A percentile compares a stretch with the other conserved stretches of the same genome.
Evolutionary conservation across 1,284 basidiomycete species (phyloP).

Genomic region (Dichomitus squalens): DNA sequence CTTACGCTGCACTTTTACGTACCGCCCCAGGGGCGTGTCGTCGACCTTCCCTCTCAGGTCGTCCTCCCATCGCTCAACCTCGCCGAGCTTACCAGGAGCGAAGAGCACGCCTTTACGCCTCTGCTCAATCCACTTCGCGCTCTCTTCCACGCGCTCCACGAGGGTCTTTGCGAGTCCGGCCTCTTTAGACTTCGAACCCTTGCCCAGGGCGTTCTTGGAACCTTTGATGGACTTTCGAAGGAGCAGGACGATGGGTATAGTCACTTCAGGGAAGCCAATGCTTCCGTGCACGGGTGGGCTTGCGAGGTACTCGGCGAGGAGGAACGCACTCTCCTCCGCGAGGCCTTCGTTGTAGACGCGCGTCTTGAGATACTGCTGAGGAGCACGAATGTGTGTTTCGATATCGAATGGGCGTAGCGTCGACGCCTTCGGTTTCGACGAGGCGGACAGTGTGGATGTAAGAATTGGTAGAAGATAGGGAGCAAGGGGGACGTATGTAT

Average conservation of each 20-base stretch:
- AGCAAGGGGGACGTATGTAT: slow-evolving; percentile 87
- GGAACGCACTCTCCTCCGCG: slow-evolving; percentile 79
- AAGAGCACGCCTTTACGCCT: slow-evolving; percentile 72
- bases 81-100: slow-evolving; percentile 67
- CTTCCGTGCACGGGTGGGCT: slow-evolving; percentile 70
- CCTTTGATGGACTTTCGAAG: slow-evolving; percentile 68
- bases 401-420: slow-evolving; percentile 91
- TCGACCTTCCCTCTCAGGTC: slow-evolving; percentile 50
- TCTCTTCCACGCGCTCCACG: slow-evolving; percentile 85
- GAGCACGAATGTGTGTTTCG: slow-evolving; percentile 85
- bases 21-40: slow-evolving; percentile 80
- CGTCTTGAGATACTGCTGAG: slow-evolving; percentile 89
- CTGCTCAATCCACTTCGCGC: slow-evolving; percentile 75
- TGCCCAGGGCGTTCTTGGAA: slow-evolving; percentile 62
- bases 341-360: slow-evolving; percentile 85
- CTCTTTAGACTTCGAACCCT: slow-evolving; percentile 53
- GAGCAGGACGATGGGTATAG: slow-evolving; percentile 87
- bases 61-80: slow-evolving; percentile 77
- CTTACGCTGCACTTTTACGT: slow-evolving; percentile 81
- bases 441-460: slow-evolving; percentile 75
- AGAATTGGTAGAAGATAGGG: slow-evolving; percentile 90
- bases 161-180: slow-evolving; percentile 67
- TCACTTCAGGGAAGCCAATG: slow-evolving; percentile 93
- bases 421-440: slow-evolving; percentile 80
- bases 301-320: slow-evolving; percentile 80